These are phyloP conservation scores for Pyrenula massariospora DNA, from an alignment of 495 filamentous ascomycete genomes.

Conservation along the genomic window DNA sequence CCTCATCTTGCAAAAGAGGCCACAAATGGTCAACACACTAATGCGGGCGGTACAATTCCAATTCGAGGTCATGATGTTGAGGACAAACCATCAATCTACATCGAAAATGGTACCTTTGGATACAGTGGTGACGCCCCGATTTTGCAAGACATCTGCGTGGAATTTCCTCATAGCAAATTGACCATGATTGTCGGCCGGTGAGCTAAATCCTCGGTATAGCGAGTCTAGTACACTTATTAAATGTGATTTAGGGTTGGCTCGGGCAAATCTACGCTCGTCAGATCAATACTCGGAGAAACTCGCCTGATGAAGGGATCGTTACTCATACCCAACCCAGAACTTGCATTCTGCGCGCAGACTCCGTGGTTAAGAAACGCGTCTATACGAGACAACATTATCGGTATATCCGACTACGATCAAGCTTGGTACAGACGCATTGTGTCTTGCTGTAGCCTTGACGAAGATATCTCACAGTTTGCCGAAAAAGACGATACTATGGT, in stretches of 20 bases:
- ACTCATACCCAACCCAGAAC: background rate
- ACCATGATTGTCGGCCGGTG: conserved; percentile 13
- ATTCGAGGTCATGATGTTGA: no score
- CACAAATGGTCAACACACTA: no score
- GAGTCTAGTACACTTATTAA: no score
- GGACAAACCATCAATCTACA: no score
- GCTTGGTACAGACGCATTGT: conserved; percentile 22
- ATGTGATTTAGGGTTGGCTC: no score
- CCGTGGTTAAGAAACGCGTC: conserved; percentile 30
- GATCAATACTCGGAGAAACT: conserved; percentile 14
- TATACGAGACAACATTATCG: conserved; percentile 25
- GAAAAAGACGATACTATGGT: conserved; percentile 64
- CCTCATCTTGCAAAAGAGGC: no score
- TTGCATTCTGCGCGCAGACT: conserved; percentile 30
- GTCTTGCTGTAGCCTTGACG: conserved; percentile 15
- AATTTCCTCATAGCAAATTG: conserved; percentile 5
- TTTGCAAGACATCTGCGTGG: background rate
- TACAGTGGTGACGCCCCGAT: conserved; percentile 6
- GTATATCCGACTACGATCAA: conserved; percentile 8
- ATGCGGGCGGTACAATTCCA: no score
- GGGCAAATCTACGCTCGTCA: conserved; percentile 19
- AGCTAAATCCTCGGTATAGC: no score
- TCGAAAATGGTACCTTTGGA: conserved; percentile 2
- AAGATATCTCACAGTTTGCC: conserved; percentile 18
- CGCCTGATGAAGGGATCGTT: conserved; percentile 1